A percentile compares a stretch with the other conserved stretches of the same genome.
Conservation (phyloP, 106 monocot species). For the Dioscorea dumetorum region DNA sequence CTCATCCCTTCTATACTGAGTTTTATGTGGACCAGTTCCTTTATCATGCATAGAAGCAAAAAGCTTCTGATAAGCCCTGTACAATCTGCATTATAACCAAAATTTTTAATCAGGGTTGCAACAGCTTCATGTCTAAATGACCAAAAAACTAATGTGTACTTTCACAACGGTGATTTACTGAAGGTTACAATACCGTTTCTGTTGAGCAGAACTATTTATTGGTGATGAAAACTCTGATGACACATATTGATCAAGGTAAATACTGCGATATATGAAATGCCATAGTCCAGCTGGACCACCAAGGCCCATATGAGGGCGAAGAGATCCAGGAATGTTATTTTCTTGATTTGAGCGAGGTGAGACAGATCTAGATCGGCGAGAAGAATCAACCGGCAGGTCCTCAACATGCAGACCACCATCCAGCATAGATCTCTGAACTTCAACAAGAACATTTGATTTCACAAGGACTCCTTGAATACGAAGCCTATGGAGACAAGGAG, state of each 20-base stretch:
- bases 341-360: slow-evolving; percentile 29
- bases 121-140: neutral
- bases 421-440: slow-evolving; percentile 75
- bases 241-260: slow-evolving; percentile 86
- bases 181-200: slow-evolving; percentile 49
- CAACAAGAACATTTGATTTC: slow-evolving; percentile 84
- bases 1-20: slow-evolving; percentile 89
- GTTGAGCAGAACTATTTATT: slow-evolving; percentile 63
- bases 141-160: slow-evolving; percentile 2
- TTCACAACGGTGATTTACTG: neutral
- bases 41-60: slow-evolving; percentile 92
- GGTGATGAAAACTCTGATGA: slow-evolving; percentile 89
- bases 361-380: slow-evolving; percentile 38
- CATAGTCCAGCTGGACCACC: slow-evolving; percentile 90
- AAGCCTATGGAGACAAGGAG: slow-evolving; percentile 20
- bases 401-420: slow-evolving; percentile 81
- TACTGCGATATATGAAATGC: slow-evolving; percentile 92
- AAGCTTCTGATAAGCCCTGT: slow-evolving; percentile 79
- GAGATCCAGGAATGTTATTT: slow-evolving; percentile 10
- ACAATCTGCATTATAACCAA: slow-evolving; percentile 40
- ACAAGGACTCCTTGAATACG: slow-evolving; percentile 68
- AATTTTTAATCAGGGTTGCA: neutral
- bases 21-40: slow-evolving; percentile 85
- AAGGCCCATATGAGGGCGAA: slow-evolving; percentile 19
- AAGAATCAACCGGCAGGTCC: slow-evolving; percentile 65